Evolutionary conservation across 139 green algal genomes (phyloP), one percentile per base, ranked within the genome.

Genomic region (Chlamydomonas eustigma): DNA sequence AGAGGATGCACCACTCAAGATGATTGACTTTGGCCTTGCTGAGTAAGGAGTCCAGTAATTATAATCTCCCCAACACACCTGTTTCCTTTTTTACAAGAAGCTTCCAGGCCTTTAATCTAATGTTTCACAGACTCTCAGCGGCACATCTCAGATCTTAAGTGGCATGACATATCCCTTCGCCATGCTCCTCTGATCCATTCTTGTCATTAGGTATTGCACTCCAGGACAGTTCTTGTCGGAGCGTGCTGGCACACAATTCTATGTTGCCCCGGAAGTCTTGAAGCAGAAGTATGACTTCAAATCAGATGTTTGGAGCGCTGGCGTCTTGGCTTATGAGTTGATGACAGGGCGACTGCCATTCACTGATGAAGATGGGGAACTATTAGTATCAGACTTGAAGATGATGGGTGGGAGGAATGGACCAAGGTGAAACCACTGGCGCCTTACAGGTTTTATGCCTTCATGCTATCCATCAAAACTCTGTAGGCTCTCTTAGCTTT

Each of bases 11-110:
- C 86, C 85, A 0, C 80, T 96, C 12, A 93, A 94, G 38, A 73
- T 83, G 34, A 91, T 93, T 28, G 90, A 95, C 76, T 95, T 95
- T 85, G 90, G 90, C 1, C 73, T 92, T 31, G 86, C 88, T 0
- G 64, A 84, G 44, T 92, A 88, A 58, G 44, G 12, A 18, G n/a
- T n/a, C n/a, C n/a, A n/a, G n/a, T n/a, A n/a, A n/a, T n/a, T n/a
- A n/a, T n/a, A n/a, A n/a, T n/a, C n/a, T n/a, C n/a, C n/a, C n/a
- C n/a, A n/a, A n/a, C n/a, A n/a, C n/a, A n/a, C n/a, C n/a, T n/a
- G n/a, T n/a, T n/a, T n/a, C n/a, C n/a, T n/a, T n/a, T n/a, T n/a
- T n/a, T n/a, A n/a, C n/a, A n/a, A n/a, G n/a, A n/a, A n/a, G n/a
- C n/a, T n/a, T n/a, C n/a, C n/a, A n/a, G n/a, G n/a, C n/a, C n/a